phyloP scores from a whole-genome alignment of 2,329 filamentous ascomycete genomes.

The Sarocladium kiliense region DNA sequence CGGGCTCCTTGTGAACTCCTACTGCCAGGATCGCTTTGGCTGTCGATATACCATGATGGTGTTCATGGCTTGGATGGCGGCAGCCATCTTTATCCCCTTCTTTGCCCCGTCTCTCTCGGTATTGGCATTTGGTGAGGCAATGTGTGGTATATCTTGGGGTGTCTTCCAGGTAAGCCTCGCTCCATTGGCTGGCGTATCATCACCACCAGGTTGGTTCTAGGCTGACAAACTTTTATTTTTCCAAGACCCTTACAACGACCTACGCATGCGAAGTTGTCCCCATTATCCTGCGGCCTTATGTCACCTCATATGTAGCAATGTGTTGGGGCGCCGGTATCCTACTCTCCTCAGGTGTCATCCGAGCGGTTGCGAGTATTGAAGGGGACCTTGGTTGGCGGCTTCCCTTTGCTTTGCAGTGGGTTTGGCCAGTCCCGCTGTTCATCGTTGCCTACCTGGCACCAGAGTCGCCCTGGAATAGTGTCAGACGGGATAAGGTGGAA shows the following conservation, averaged over 20 bases:
- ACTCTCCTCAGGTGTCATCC: constrained; percentile 33
- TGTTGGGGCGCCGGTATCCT: constrained; percentile 38
- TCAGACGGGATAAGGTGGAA: constrained; percentile 11
- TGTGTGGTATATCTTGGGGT: constrained; percentile 31
- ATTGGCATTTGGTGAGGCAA: constrained; percentile 27
- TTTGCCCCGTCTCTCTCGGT: constrained; percentile 32
- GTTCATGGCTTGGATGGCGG: constrained; percentile 15
- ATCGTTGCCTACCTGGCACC: constrained; percentile 23
- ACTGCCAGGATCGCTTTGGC: constrained; percentile 32
- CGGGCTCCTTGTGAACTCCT: constrained; percentile 37
- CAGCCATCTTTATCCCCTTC: constrained; percentile 35
- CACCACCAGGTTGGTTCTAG: not conserved
- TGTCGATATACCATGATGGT: constrained; percentile 17
- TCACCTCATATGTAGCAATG: no score
- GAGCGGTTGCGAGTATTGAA: constrained; percentile 24
- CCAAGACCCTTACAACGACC: constrained; percentile 31
- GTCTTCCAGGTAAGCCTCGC: constrained; percentile 22
- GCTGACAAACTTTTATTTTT: not conserved
- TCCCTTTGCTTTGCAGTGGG: constrained; percentile 34
- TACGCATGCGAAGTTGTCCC: constrained; percentile 38
- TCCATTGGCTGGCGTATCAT: not conserved
- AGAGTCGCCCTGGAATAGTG: constrained; percentile 27
- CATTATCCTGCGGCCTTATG: constrained; percentile 24
- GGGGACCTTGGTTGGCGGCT: constrained; percentile 34
- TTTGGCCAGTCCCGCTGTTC: constrained; percentile 25